A percentile compares a stretch with the other conserved stretches of the same genome.
Evolutionary conservation across 2,329 filamentous ascomycete species (phyloP).

Genomic region (Botrytis sinoallii): DNA sequence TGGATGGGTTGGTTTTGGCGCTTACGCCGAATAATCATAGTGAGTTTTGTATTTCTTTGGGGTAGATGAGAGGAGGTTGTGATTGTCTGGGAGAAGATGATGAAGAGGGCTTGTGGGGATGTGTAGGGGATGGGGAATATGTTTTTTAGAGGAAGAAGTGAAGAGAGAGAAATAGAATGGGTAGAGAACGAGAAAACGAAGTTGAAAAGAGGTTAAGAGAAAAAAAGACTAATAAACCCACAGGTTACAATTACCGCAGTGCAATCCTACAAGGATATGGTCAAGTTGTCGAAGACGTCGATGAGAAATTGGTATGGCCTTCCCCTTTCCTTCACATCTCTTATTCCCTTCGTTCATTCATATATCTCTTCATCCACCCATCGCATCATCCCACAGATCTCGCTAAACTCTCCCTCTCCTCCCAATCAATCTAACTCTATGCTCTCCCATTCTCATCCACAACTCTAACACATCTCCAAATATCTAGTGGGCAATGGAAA

Average conservation of each 20-base stretch:
- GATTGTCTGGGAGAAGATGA: conserved; percentile 45
- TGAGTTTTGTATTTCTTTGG: conserved; percentile 44
- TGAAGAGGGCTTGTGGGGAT: conserved; percentile 44
- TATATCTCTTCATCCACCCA: background rate
- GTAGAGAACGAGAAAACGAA: background rate
- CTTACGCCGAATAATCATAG: conserved; percentile 78
- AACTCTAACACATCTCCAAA: background rate
- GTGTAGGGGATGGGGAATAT: background rate
- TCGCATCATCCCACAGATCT: background rate
- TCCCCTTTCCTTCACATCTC: background rate
- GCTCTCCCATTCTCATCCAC: no score
- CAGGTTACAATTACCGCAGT: conserved; percentile 74
- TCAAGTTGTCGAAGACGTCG: conserved; percentile 59
- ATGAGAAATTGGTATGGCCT: conserved; percentile 58
- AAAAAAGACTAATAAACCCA: background rate
- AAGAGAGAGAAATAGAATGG: background rate
- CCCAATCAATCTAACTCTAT: background rate
- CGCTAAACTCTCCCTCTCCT: background rate
- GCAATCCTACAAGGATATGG: conserved; percentile 72
- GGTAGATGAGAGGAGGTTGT: background rate
- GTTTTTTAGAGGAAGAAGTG: background rate
- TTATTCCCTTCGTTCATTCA: background rate
- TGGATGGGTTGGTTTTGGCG: conserved; percentile 77
- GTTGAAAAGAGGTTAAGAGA: background rate
- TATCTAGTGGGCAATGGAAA: conserved; percentile 63